Evolutionary conservation across 352 stramenopile genomes (phyloP), one percentile per base, ranked within the genome.

Genomic region (Globisporangium orthogonon): DNA sequence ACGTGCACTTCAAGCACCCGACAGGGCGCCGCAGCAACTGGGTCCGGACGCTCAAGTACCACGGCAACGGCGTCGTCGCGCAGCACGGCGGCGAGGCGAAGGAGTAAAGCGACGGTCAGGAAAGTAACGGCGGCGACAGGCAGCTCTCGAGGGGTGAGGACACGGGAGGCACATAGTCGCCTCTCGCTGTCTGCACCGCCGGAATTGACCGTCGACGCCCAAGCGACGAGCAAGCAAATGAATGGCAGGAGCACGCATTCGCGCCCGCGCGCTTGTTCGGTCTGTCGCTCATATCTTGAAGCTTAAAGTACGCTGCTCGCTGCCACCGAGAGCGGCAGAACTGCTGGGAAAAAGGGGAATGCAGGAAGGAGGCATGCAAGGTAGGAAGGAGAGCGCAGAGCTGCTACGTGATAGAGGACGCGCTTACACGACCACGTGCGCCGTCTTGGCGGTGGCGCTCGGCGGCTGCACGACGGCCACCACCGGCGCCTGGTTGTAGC

Each of bases 41-140:
- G 79, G 78, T 91, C 65, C 90, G 88, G 81, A 89, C 83, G 60
- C 79, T 94, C 54, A 92, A 91, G 70, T 94, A 92, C 71, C 82
- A 91, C 66, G 84, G 84, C 66, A 68, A 92, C 60, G 82, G 82
- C 43, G 73, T 84, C 43, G 82, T 92, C 45, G 63, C 73, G 50
- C 84, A 94, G 73, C 84, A 94, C 71, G 84, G 84, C 29, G 80
- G 77, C 43, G 75, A 90, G 53, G 77, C 77, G 56, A 88, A 88
- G 71, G 58, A 87, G 61, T 81, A 80, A 76, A 37, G 28, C 7
- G 3, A 9, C 7, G 29, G 15, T 28, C 33, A n/a, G 13, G 35
- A 4, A 30, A 39, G 30, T 9, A 9, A 11, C n/a, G 31, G 17
- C 40, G 49, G 11, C 29, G 54, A 58, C 23, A 23, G 23, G 23